Evolutionary conservation across 2,329 filamentous ascomycete genomes (phyloP).

Genomic region (Aureobasidium sp.): DNA sequence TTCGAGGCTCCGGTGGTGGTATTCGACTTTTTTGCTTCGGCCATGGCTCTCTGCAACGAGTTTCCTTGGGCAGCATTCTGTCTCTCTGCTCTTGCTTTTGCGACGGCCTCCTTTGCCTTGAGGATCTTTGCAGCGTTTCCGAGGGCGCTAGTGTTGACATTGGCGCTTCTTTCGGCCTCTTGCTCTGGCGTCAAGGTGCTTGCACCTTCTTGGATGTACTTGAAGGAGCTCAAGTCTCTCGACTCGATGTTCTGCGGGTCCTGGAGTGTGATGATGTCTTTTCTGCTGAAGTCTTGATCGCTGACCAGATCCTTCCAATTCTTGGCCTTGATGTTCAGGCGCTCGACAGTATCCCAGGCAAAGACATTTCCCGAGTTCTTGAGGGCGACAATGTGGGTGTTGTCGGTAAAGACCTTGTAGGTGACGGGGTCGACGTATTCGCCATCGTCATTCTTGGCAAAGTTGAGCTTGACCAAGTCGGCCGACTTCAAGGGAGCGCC

Average conservation of each 20-base stretch:
- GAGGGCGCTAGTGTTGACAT: slow-evolving; percentile 68
- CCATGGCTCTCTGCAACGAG: slow-evolving; percentile 35
- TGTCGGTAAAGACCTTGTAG: slow-evolving; percentile 95
- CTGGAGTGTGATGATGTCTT: slow-evolving; percentile 92
- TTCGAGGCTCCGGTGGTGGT: slow-evolving; percentile 25
- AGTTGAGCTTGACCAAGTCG: slow-evolving; percentile 84
- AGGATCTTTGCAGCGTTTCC: slow-evolving; percentile 76
- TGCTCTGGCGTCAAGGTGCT: slow-evolving; percentile 59
- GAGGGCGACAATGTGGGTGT: slow-evolving; percentile 90
- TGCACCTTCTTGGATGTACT: slow-evolving; percentile 76
- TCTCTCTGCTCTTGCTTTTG: slow-evolving; percentile 71
- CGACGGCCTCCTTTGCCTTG: slow-evolving; percentile 87
- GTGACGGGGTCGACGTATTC: slow-evolving; percentile 95
- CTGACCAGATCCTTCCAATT: slow-evolving; percentile 88
- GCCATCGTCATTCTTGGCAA: slow-evolving; percentile 81
- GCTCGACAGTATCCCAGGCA: slow-evolving; percentile 88
- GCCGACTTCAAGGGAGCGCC: slow-evolving; percentile 68
- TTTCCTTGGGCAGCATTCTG: slow-evolving; percentile 27
- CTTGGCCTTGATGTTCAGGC: slow-evolving; percentile 93
- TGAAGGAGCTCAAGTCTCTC: slow-evolving; percentile 78
- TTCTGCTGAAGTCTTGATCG: slow-evolving; percentile 75
- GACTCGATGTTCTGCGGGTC: slow-evolving; percentile 85
- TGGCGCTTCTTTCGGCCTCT: slow-evolving; percentile 51
- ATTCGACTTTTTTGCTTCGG: slow-evolving; percentile 48
- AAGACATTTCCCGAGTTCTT: slow-evolving; percentile 88